These are phyloP conservation scores for Salmacisia buchloeana DNA, from an alignment of 1,284 basidiomycete species.

Conservation along the genomic window DNA sequence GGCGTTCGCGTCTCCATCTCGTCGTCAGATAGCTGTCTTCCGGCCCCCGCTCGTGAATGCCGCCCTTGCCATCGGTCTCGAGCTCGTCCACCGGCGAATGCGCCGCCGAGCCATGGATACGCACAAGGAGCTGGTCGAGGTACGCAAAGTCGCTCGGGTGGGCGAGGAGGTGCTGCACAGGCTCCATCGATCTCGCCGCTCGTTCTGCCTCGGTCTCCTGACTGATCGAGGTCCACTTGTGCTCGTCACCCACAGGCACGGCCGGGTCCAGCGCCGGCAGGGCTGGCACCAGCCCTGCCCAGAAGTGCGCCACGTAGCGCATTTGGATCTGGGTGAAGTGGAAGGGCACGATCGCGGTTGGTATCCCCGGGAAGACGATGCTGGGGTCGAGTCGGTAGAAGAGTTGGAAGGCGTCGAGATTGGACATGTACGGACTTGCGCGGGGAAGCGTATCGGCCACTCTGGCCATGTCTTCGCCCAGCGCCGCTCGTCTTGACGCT, in stretches of 20 bases:
- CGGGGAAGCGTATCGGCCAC: neutral
- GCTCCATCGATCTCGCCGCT: neutral
- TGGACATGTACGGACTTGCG: constrained; percentile 17
- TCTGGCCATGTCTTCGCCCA: neutral
- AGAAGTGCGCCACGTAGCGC: constrained; percentile 20
- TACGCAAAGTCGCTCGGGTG: constrained; percentile 4
- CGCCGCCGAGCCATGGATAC: neutral
- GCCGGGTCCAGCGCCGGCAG: constrained; percentile 3
- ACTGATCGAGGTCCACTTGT: constrained; percentile 3
- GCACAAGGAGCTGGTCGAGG: neutral
- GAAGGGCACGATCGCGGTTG: constrained; percentile 43
- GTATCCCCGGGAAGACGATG: constrained; percentile 35
- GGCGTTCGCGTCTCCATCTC: constrained; percentile 2
- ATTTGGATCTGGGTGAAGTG: constrained; percentile 39
- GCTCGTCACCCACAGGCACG: neutral
- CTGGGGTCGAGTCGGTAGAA: constrained; percentile 33
- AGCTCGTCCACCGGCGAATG: neutral
- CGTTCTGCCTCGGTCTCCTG: neutral
- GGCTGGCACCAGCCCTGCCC: constrained; percentile 3
- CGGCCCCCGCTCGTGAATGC: neutral
- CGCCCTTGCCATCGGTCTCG: neutral
- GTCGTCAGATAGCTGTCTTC: neutral
- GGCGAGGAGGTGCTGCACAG: neutral
- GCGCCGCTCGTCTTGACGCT: neutral
- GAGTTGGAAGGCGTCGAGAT: constrained; percentile 45